Percentiles rank a stretch among this genome's conserved stretches.
These are phyloP conservation scores for Fistulina hepatica DNA, from an alignment of 1,284 basidiomycete species.

Conservation along the genomic window DNA sequence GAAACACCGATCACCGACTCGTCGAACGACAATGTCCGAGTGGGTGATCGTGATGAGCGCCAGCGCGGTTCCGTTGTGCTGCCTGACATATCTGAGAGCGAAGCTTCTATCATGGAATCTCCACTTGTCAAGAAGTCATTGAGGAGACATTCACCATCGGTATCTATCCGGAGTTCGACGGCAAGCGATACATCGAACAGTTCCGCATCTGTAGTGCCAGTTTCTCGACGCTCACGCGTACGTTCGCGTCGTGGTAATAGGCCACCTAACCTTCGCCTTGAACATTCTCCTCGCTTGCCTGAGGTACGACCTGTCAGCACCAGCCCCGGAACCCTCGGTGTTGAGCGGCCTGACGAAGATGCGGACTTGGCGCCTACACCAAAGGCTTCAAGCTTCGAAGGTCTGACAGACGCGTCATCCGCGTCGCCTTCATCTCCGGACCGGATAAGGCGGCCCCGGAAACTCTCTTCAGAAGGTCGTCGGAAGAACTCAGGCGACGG, in stretches of 20 bases:
- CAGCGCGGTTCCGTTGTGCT: slow-evolving; percentile 1
- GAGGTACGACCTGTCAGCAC: slow-evolving; percentile 3
- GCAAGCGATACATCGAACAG: slow-evolving; percentile 39
- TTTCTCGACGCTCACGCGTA: slow-evolving; percentile 31
- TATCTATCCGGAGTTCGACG: slow-evolving; percentile 13
- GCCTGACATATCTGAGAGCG: slow-evolving; percentile 2
- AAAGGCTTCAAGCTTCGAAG: slow-evolving; percentile 38
- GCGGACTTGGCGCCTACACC: slow-evolving; percentile 44
- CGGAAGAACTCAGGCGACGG: slow-evolving; percentile 38
- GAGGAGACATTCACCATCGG: slow-evolving; percentile 31
- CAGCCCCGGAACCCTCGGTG: slow-evolving; percentile 36
- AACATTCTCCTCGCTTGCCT: slow-evolving; percentile 21
- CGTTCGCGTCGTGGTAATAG: slow-evolving; percentile 28
- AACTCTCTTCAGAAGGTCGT: slow-evolving; percentile 25
- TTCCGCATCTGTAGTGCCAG: slow-evolving; percentile 25
- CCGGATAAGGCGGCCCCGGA: no score
- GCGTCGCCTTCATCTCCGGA: no score
- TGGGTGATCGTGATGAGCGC: neutral
- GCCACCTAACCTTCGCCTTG: slow-evolving; percentile 37
- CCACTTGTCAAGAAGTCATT: slow-evolving; percentile 17
- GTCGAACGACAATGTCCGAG: neutral
- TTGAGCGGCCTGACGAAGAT: slow-evolving; percentile 43
- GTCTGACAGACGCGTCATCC: slow-evolving; percentile 19
- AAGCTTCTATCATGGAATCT: neutral
- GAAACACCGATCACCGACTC: slow-evolving; percentile 6